phyloP scores from a whole-genome alignment of 352 stramenopile genomes.

The Halophytophthora batemanensis region DNA sequence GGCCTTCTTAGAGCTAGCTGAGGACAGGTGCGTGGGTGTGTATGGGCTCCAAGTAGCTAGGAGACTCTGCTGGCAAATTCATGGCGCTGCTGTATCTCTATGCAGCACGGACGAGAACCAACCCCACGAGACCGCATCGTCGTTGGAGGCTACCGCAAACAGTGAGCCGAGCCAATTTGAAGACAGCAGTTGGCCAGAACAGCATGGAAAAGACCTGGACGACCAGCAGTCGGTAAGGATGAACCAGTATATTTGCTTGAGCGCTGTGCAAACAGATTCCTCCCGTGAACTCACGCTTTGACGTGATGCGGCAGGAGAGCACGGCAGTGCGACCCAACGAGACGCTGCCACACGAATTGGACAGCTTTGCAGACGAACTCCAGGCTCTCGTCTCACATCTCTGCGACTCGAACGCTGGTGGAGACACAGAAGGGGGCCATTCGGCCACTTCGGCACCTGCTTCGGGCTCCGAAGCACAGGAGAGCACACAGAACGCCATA shows the following conservation, averaged over 20 bases:
- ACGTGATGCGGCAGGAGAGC: slow-evolving; percentile 7
- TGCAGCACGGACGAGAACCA: too few species aligned
- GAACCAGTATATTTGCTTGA: too few species aligned
- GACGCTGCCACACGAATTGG: slow-evolving; percentile 23
- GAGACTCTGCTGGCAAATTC: neutral
- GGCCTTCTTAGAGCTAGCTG: slow-evolving; percentile 15
- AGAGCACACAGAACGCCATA: neutral
- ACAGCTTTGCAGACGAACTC: slow-evolving; percentile 24
- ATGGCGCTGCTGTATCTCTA: too few species aligned
- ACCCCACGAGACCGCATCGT: too few species aligned
- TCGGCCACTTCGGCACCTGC: neutral
- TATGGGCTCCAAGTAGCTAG: too few species aligned
- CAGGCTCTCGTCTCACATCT: slow-evolving; percentile 19
- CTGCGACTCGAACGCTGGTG: neutral
- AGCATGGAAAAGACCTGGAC: too few species aligned
- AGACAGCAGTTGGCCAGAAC: too few species aligned
- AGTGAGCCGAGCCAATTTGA: too few species aligned
- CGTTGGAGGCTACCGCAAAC: too few species aligned
- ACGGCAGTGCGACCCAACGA: neutral
- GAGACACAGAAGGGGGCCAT: neutral
- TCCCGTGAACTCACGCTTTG: too few species aligned
- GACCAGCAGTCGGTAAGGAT: too few species aligned
- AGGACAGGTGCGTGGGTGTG: neutral
- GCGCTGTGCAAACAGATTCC: too few species aligned
- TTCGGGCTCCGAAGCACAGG: neutral